Percentiles rank a stretch among this genome's conserved stretches.
These are phyloP conservation scores for Taxillus chinensis DNA, from an alignment of 164 flowering plant genomes.

Conservation along the genomic window DNA sequence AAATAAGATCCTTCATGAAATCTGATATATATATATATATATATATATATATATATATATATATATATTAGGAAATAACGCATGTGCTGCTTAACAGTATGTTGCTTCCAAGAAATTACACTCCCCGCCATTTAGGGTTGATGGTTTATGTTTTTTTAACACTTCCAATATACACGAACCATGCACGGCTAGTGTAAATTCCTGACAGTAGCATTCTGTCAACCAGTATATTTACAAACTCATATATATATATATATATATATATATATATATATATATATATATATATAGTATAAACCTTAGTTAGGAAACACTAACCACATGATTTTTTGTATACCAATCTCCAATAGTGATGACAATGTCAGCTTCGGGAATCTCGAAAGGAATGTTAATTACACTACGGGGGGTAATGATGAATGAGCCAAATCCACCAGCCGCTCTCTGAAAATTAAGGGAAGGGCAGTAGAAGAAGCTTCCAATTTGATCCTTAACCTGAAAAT, in stretches of 20 bases:
- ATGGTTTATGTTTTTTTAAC: too few relatives aligned
- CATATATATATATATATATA: background rate
- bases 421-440: slow-evolving; percentile 51
- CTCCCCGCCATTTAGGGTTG: too few relatives aligned
- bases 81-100: too few relatives aligned
- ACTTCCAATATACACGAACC: too few relatives aligned
- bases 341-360: slow-evolving; percentile 38
- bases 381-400: slow-evolving; percentile 26
- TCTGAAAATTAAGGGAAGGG: slow-evolving; percentile 35
- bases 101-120: too few relatives aligned
- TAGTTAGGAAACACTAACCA: slow-evolving; percentile 14
- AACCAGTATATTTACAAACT: too few relatives aligned
- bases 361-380: slow-evolving; percentile 35
- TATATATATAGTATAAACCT: too few relatives aligned
- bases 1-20: background rate
- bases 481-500: slow-evolving; percentile 54
- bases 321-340: slow-evolving; percentile 43
- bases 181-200: too few relatives aligned
- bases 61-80: too few relatives aligned
- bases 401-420: slow-evolving; percentile 25
- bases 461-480: slow-evolving; percentile 48
- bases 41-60: too few relatives aligned
- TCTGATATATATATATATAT: background rate
- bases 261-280: too few relatives aligned
- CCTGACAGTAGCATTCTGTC: too few relatives aligned